These are phyloP conservation scores for Sporothrix euskadiensis DNA, from an alignment of 2,329 filamentous ascomycete genomes.

Conservation along the genomic window DNA sequence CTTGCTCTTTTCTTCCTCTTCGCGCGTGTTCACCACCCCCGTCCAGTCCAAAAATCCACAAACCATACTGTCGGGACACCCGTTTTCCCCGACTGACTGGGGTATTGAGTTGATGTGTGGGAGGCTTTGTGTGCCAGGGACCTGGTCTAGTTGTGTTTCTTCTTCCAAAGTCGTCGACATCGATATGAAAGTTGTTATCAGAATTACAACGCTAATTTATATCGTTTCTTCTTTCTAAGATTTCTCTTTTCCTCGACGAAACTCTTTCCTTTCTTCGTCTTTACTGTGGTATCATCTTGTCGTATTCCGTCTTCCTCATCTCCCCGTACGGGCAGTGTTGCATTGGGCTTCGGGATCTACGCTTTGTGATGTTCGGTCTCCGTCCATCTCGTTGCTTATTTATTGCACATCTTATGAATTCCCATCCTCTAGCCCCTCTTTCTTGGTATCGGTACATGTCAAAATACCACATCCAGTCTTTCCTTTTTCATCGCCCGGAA, in stretches of 20 bases:
- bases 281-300: background rate
- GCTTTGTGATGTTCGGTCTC: background rate
- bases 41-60: slow-evolving; percentile 22
- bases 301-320: background rate
- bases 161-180: background rate
- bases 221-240: background rate
- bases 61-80: slow-evolving; percentile 30
- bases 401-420: background rate
- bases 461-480: background rate
- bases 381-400: background rate
- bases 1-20: background rate
- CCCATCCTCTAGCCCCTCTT: background rate
- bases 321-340: slow-evolving; percentile 12
- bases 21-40: background rate
- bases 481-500: background rate
- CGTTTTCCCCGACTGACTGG: background rate
- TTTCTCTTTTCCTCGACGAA: background rate
- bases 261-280: background rate
- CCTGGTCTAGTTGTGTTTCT: background rate
- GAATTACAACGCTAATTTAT: background rate
- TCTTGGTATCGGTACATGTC: background rate
- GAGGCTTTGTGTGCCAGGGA: background rate
- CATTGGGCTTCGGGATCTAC: background rate
- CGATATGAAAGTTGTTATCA: background rate
- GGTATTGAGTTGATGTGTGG: background rate